Evolutionary conservation across 2,329 filamentous ascomycete genomes (phyloP).

Genomic region (Aspergillus thermomutatus): DNA sequence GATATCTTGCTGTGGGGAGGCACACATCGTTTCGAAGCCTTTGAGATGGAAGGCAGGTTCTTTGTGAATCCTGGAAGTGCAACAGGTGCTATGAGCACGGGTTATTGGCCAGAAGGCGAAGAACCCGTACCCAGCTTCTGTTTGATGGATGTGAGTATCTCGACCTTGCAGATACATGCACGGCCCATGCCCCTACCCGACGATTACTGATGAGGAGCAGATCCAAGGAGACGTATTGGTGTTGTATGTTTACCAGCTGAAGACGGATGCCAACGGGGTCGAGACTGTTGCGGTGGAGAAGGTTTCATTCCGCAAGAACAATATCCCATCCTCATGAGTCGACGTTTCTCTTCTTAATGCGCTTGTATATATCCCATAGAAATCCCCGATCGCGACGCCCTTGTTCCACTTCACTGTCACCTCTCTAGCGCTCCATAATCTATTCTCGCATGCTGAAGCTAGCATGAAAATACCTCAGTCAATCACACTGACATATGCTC

Average conservation of each 20-base stretch:
- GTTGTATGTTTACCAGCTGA: constrained; percentile 86
- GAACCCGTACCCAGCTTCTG: constrained; percentile 89
- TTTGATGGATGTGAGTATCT: constrained; percentile 86
- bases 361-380: constrained; percentile 32
- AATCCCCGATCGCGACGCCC: constrained; percentile 17
- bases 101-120: constrained; percentile 57
- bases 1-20: constrained; percentile 68
- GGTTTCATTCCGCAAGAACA: constrained; percentile 78
- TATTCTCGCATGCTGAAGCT: neutral
- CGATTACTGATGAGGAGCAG: constrained; percentile 45
- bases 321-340: constrained; percentile 55
- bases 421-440: neutral
- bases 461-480: neutral
- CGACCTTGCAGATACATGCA: neutral
- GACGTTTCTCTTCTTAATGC: constrained; percentile 9
- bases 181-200: neutral
- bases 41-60: constrained; percentile 69
- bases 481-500: neutral
- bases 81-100: constrained; percentile 62
- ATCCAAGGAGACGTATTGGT: constrained; percentile 95
- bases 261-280: constrained; percentile 70
- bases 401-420: constrained; percentile 5
- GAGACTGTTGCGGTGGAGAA: constrained; percentile 83
- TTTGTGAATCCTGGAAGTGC: constrained; percentile 68
- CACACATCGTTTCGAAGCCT: constrained; percentile 67